phyloP scores from a whole-genome alignment of 441 rosid genomes.

The Eutrema salsugineum region DNA sequence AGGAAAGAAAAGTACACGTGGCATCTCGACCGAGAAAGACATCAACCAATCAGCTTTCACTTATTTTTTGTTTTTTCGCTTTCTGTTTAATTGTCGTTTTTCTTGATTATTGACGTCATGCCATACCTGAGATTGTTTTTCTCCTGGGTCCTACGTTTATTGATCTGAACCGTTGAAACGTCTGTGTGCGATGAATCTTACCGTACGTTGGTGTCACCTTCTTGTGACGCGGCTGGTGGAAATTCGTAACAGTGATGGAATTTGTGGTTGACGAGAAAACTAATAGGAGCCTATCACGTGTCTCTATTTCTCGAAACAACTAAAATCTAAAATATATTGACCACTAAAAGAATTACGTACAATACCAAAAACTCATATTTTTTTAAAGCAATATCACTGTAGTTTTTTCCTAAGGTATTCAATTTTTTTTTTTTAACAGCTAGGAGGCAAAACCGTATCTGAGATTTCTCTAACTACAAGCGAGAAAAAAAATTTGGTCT shows the following conservation, averaged over 20 bases:
- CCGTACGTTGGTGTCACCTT: constrained; percentile 25
- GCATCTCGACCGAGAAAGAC: background rate
- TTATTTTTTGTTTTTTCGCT: background rate
- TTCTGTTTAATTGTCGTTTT: constrained; percentile 1
- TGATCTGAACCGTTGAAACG: constrained; percentile 3
- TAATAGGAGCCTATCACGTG: constrained; percentile 30
- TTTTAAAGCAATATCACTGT: no score
- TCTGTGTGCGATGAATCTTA: background rate
- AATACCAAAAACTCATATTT: background rate
- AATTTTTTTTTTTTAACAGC: no score
- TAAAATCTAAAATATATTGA: background rate
- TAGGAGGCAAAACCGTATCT: no score
- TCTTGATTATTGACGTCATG: constrained; percentile 8
- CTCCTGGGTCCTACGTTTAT: background rate
- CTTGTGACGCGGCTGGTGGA: background rate
- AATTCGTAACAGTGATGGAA: background rate
- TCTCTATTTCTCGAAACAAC: constrained; percentile 18
- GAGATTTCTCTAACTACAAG: no score
- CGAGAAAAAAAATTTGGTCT: no score
- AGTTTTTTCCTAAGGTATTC: no score
- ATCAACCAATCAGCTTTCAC: constrained; percentile 30
- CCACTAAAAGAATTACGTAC: background rate
- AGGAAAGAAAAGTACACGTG: constrained; percentile 9
- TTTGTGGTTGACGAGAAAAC: constrained; percentile 10
- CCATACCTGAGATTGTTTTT: constrained; percentile 11